Conservation (phyloP, 257 asterid species). For the Sherardia arvensis region DNA sequence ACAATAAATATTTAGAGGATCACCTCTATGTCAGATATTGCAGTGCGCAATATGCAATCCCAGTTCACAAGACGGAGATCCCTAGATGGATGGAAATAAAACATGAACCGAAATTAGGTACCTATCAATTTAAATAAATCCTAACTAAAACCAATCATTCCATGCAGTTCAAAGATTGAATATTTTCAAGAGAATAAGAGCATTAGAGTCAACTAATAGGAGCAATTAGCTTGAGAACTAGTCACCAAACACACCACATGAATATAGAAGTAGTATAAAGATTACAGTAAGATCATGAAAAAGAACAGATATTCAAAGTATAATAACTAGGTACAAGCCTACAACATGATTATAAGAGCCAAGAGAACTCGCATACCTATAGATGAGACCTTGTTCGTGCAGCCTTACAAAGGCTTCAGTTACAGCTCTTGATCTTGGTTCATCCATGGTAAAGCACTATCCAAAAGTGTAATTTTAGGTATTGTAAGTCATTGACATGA, state of each 20-base stretch:
- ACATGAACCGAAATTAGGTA: neutral
- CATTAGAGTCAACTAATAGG: neutral
- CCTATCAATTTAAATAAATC: neutral
- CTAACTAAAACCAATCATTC: neutral
- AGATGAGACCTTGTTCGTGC: slow-evolving; percentile 68
- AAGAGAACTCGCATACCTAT: slow-evolving; percentile 41
- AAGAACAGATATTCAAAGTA: neutral
- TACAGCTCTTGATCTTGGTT: slow-evolving; percentile 77
- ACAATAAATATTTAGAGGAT: neutral
- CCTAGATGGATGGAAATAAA: slow-evolving; percentile 30
- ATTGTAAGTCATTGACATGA: neutral
- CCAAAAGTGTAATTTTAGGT: slow-evolving; percentile 1
- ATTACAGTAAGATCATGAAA: neutral
- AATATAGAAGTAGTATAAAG: neutral
- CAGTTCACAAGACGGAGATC: slow-evolving; percentile 90
- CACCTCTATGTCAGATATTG: slow-evolving; percentile 97
- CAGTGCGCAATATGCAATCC: slow-evolving; percentile 87
- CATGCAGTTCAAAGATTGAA: neutral
- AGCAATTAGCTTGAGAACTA: neutral
- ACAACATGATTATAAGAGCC: neutral
- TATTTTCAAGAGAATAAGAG: neutral
- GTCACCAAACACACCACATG: neutral
- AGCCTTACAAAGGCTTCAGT: slow-evolving; percentile 95
- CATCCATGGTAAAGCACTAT: slow-evolving; percentile 95
- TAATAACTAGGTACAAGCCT: no score